Base-by-base conservation (phyloP, 768 basidiomycete genomes). In the Russula ochroleuca region DNA sequence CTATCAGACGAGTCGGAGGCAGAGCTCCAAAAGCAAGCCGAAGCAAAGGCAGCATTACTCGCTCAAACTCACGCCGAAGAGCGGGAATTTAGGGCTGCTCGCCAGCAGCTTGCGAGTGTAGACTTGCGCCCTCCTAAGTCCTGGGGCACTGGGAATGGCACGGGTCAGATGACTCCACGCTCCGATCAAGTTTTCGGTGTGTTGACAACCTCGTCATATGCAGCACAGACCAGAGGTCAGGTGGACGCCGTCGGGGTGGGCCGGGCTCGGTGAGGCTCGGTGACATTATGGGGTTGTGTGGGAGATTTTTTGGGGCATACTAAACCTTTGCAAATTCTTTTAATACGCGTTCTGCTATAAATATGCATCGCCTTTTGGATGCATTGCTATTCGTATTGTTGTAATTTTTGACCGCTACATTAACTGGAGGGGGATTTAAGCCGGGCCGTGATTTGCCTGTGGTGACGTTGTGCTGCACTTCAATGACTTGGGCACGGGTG, bases 1-100 rank as follows among this genome's bases (percentile, higher is more conserved):
- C 75, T 92, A 35, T 92, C 90, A n/a, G 91, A 92, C 71, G 91
- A 94, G 75, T 92, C 90, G n/a, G 91, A 94, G 70, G 90, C 85
- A 31, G 91, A 94, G 72, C 74, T 94, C 59, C 91, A 94, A 74
- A 80, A 89, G 63, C 90, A 93, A 74, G 91, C 91, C 5, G 92
- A 93, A 70, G 85, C 84, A 23, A 85, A 83, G 65, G 91, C 91
- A 5, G 88, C 86, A 6, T 73, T 89, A 48, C 75, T 89, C 17
- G 90, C 88, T n/a, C 87, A 91, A 76, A 88, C 82, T 64, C 85
- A 88, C 69, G 82, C 84, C 50, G 90, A 92, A 73, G 90, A 92
- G 71, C 77, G 81, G 65, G 90, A 92, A 71, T 92, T 92, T 76
- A 87, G 83, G 72, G 85, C 86, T 41, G 90, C 89, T 47, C 82